These are phyloP conservation scores for Diatrype stigma DNA, from an alignment of 2,329 filamentous ascomycete species.

Conservation along the genomic window DNA sequence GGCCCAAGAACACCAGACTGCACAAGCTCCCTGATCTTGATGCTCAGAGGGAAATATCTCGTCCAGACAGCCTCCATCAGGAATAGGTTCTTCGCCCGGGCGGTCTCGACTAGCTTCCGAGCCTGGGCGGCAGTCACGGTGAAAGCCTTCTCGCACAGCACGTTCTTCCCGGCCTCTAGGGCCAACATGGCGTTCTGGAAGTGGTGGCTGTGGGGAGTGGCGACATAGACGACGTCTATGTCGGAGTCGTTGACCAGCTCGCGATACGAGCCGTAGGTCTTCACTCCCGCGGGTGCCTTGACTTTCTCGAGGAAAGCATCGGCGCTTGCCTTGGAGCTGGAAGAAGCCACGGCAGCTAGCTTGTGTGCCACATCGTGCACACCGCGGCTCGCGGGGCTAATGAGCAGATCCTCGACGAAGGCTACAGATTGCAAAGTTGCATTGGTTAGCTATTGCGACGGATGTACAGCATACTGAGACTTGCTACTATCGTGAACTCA, in stretches of 20 bases:
- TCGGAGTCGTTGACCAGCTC: slow-evolving; percentile 75
- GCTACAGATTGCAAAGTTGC: slow-evolving; percentile 32
- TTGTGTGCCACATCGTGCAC: slow-evolving; percentile 72
- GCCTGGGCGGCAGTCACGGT: slow-evolving; percentile 79
- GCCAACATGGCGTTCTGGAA: slow-evolving; percentile 88
- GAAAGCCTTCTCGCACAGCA: slow-evolving; percentile 87
- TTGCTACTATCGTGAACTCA: background rate
- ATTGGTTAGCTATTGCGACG: background rate
- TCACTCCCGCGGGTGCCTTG: slow-evolving; percentile 62
- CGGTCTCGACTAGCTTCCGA: slow-evolving; percentile 66
- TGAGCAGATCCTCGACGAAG: slow-evolving; percentile 75
- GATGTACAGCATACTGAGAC: background rate
- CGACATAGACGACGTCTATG: slow-evolving; percentile 83
- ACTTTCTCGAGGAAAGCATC: slow-evolving; percentile 68
- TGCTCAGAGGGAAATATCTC: slow-evolving; percentile 78
- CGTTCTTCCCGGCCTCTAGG: slow-evolving; percentile 77
- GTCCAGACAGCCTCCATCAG: slow-evolving; percentile 91
- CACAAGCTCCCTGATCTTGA: slow-evolving; percentile 66
- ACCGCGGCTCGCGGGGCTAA: slow-evolving; percentile 64
- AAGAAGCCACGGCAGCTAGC: slow-evolving; percentile 76
- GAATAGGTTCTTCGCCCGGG: slow-evolving; percentile 68
- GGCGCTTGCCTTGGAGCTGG: slow-evolving; percentile 65
- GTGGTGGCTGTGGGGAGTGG: slow-evolving; percentile 88
- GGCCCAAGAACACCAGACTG: slow-evolving; percentile 51
- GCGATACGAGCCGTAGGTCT: slow-evolving; percentile 75